Percentiles rank a stretch among this genome's conserved stretches.
phyloP scores from a whole-genome alignment of 2,329 filamentous ascomycete species.

The Neurospora sp. region DNA sequence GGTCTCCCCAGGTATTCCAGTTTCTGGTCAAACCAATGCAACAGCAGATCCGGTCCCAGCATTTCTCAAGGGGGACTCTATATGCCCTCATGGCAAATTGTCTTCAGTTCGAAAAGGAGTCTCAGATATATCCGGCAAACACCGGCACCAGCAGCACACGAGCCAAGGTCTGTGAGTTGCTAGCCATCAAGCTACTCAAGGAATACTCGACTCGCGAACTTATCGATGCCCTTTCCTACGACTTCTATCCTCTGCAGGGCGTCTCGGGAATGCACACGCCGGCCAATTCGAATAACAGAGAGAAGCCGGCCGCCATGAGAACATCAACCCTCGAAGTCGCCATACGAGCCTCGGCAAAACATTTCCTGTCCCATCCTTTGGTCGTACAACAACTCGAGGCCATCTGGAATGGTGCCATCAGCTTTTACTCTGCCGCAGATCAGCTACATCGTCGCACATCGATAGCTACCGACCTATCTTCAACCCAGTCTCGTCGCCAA shows the following conservation, averaged over 20 bases:
- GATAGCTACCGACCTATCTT: conserved; percentile 4
- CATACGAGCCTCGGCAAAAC: conserved; percentile 85
- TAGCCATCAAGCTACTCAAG: conserved; percentile 81
- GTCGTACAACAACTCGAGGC: conserved; percentile 93
- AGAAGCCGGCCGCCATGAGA: conserved; percentile 53
- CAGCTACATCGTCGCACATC: conserved; percentile 58
- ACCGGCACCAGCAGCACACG: conserved; percentile 75
- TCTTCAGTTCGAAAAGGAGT: conserved; percentile 85
- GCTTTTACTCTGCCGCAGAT: conserved; percentile 85
- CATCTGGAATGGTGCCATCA: conserved; percentile 92
- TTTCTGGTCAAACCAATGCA: conserved; percentile 95
- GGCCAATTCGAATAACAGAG: conserved; percentile 31
- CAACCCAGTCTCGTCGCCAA: conserved; percentile 23
- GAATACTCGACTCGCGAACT: conserved; percentile 84
- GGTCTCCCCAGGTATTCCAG: conserved; percentile 91
- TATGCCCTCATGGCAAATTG: conserved; percentile 92
- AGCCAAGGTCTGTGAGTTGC: conserved; percentile 79
- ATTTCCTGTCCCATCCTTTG: conserved; percentile 82
- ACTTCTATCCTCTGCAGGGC: conserved; percentile 87
- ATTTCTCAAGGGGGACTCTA: conserved; percentile 77
- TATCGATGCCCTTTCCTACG: conserved; percentile 89
- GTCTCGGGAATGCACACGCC: conserved; percentile 41
- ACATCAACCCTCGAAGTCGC: conserved; percentile 89
- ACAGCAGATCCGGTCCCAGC: conserved; percentile 71
- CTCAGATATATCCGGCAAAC: conserved; percentile 70